Percentiles rank a stretch among this genome's conserved stretches.
These are phyloP conservation scores for Neofusicoccum laricinum DNA, from an alignment of 2,329 filamentous ascomycete species.

Conservation along the genomic window DNA sequence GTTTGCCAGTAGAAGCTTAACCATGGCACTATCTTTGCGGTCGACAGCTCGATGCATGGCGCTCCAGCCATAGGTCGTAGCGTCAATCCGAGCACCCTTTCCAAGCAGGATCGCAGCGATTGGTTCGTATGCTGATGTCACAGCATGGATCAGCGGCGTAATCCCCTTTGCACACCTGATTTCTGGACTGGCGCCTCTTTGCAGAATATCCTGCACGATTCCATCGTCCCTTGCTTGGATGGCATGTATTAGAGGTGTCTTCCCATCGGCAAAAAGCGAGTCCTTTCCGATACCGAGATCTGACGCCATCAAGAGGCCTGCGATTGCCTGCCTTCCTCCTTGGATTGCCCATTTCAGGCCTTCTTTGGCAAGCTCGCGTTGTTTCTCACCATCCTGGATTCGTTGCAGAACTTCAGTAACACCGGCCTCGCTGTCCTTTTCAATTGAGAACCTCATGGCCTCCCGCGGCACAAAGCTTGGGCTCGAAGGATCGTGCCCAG, in stretches of 20 bases:
- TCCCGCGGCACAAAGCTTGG: slow-evolving; percentile 1
- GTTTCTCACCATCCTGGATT: slow-evolving; percentile 1
- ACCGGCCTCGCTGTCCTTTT: neutral
- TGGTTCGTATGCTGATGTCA: neutral
- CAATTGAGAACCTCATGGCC: neutral
- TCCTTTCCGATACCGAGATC: slow-evolving; percentile 8
- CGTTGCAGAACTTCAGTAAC: neutral
- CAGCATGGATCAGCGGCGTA: slow-evolving; percentile 6
- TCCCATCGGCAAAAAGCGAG: neutral
- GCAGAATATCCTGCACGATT: slow-evolving; percentile 8
- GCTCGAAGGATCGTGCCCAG: neutral
- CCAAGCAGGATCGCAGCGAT: slow-evolving; percentile 2
- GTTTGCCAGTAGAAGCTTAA: slow-evolving; percentile 3
- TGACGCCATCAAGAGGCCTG: neutral
- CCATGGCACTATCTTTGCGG: neutral
- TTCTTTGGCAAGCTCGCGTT: slow-evolving; percentile 1
- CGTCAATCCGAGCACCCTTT: slow-evolving; percentile 6
- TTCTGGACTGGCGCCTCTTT: slow-evolving; percentile 2
- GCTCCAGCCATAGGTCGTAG: neutral
- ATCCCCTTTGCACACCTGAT: slow-evolving; percentile 4
- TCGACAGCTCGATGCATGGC: slow-evolving; percentile 7
- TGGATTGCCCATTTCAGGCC: slow-evolving; percentile 4
- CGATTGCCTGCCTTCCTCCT: neutral
- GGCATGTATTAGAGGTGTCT: slow-evolving; percentile 6
- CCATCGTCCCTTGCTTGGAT: slow-evolving; percentile 5